Evolutionary conservation across 495 filamentous ascomycete species (phyloP), one percentile per base, ranked within the genome.

Genomic region (Lasiosphaeria hispida): DNA sequence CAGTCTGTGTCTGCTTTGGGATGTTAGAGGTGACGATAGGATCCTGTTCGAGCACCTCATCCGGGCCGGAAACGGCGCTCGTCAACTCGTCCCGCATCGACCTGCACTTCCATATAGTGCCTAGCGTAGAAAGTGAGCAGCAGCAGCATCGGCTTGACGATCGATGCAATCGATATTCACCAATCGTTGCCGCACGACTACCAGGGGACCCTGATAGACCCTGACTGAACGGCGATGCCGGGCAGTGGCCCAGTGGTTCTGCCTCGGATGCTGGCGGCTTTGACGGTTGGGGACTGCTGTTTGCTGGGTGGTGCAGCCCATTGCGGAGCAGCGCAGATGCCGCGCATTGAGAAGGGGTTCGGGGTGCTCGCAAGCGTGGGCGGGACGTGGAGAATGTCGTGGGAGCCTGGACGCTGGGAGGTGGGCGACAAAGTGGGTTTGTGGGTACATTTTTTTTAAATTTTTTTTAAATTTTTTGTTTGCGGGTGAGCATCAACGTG

Each of bases 341-440:
- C 43, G 58, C 47, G 59, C 49, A 55, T 55, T 57, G 62, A 51
- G 44, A 60, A 35, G 14, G 18, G 40, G 55, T 63, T 59, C 43
- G 41, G 10, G 23, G 23, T 30, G 23, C 23, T 30, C 23, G 23
- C 57, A 58, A 63, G 68, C 61, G 68, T 60, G 65, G 67, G 66
- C 55, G 62, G 60, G 56, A 58, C 61, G 66, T 69, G 67, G 67
- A 70, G 67, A 63, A 63, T 49, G 51, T 56, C 34, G 56, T 42
- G 53, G 60, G 58, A 43, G 33, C 37, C 38, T 40, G 37, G 37
- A 15, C 19, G 30, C n/a, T 14, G 48, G 48, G 18, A 17, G 14
- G 45, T 44, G 55, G 45, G 48, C 10, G 39, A 19, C 9, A 37
- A 33, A 33, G 56, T 59, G 40, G 48, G 41, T 57, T 49, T 51